Percentiles rank a stretch among this genome's conserved stretches.
These are phyloP conservation scores for Ambispora gerdemannii DNA, from an alignment of 192 early-diverging fungal species.

Conservation along the genomic window DNA sequence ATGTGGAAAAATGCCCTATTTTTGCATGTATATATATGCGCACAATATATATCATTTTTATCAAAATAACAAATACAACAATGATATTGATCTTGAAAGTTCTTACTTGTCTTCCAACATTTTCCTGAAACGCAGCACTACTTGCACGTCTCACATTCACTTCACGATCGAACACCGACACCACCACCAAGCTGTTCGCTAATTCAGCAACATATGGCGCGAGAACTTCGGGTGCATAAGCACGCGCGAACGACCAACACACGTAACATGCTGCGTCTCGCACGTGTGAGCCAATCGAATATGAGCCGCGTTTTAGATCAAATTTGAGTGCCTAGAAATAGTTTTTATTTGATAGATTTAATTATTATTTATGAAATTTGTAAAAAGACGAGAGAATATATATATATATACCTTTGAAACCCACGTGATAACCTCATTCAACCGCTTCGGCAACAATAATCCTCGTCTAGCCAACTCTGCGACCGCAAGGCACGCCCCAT, in stretches of 20 bases:
- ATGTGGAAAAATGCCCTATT: slow-evolving; percentile 81
- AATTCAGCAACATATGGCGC: slow-evolving; percentile 59
- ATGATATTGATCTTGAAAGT: not conserved
- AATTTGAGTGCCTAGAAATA: slow-evolving; percentile 70
- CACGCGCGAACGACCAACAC: slow-evolving; percentile 95
- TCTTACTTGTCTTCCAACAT: slow-evolving; percentile 83
- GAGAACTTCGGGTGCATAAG: slow-evolving; percentile 73
- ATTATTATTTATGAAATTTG: not conserved
- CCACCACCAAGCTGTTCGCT: slow-evolving; percentile 73
- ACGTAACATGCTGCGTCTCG: slow-evolving; percentile 97
- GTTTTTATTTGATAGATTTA: not conserved
- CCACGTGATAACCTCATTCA: slow-evolving; percentile 78
- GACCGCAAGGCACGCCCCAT: slow-evolving; percentile 86
- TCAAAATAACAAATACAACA: not conserved
- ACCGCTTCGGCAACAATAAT: slow-evolving; percentile 66
- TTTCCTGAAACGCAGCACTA: slow-evolving; percentile 96
- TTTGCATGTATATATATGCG: not conserved
- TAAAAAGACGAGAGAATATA: not conserved
- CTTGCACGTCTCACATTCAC: slow-evolving; percentile 89
- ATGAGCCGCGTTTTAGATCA: slow-evolving; percentile 82
- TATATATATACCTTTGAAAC: slow-evolving; percentile 50
- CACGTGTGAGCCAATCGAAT: slow-evolving; percentile 91
- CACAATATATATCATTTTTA: not conserved
- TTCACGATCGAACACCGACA: slow-evolving; percentile 89
- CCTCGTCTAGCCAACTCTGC: slow-evolving; percentile 91